These are phyloP conservation scores for Oryza longistaminata DNA, from an alignment of 176 grass and related monocot genomes.

Conservation along the genomic window DNA sequence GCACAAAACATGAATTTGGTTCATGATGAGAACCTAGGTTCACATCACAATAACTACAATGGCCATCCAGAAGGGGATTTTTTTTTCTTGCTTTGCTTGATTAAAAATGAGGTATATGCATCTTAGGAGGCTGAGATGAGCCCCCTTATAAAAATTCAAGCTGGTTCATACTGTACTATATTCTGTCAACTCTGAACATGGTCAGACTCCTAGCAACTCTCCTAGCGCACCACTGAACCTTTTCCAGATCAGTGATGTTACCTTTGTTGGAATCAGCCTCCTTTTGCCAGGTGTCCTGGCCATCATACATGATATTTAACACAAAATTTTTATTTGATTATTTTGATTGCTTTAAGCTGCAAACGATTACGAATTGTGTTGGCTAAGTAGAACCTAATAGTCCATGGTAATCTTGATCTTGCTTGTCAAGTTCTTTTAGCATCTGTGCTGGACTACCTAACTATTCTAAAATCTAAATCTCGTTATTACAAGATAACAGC, in stretches of 20 bases:
- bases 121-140: background rate
- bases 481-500: background rate
- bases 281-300: background rate
- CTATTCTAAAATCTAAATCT: background rate
- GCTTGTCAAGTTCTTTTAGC: background rate
- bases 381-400: background rate
- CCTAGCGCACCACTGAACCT: too few species aligned
- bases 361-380: constrained; percentile 1
- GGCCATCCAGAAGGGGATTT: too few species aligned
- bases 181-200: background rate
- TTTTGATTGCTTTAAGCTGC: background rate
- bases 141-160: too few species aligned
- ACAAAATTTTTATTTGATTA: background rate
- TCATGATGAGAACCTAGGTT: too few species aligned
- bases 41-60: too few species aligned
- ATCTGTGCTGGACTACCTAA: background rate
- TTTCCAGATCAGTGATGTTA: background rate
- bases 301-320: background rate
- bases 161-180: too few species aligned
- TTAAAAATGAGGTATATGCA: too few species aligned
- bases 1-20: background rate
- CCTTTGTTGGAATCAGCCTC: background rate
- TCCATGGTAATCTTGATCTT: background rate
- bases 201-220: background rate
- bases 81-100: too few species aligned